Evolutionary conservation across 495 filamentous ascomycete species (phyloP).

Genomic region (Aspergillus conjunctus): DNA sequence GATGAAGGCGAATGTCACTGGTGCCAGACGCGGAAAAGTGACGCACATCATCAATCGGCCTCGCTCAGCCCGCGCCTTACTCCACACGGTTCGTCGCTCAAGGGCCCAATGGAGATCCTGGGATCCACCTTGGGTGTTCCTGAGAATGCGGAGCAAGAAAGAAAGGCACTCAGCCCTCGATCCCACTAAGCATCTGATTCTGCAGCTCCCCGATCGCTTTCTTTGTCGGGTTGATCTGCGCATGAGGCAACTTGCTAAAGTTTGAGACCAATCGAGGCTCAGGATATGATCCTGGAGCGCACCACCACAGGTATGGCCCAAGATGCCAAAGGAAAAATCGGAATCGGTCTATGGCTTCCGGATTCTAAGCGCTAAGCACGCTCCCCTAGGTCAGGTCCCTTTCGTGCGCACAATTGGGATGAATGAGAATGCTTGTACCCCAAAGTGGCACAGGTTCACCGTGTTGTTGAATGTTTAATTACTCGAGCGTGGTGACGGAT

Average conservation of each 20-base stretch:
- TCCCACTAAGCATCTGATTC: neutral
- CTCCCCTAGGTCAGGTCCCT: neutral
- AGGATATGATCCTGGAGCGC: neutral
- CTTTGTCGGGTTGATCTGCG: neutral
- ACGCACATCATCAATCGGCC: neutral
- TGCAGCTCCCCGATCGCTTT: neutral
- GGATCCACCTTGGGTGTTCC: neutral
- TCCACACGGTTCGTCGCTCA: neutral
- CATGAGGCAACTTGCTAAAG: neutral
- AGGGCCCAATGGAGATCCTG: neutral
- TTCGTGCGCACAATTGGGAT: neutral
- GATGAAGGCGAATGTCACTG: neutral
- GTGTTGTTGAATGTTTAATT: neutral
- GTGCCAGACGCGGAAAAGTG: neutral
- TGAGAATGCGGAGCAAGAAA: conserved; percentile 1
- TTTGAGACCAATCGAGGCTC: neutral
- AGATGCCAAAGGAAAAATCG: too few relatives aligned
- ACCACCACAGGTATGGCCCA: neutral
- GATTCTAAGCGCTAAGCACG: too few relatives aligned
- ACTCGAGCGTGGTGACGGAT: neutral
- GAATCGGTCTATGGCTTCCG: too few relatives aligned
- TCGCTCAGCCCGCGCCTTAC: neutral
- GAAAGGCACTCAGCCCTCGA: neutral
- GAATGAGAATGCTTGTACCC: neutral
- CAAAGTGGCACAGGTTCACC: neutral